A percentile compares a stretch with the other conserved stretches of the same genome.
Conservation (phyloP, 2,329 filamentous ascomycete species). For the Fusarium penzigii region DNA sequence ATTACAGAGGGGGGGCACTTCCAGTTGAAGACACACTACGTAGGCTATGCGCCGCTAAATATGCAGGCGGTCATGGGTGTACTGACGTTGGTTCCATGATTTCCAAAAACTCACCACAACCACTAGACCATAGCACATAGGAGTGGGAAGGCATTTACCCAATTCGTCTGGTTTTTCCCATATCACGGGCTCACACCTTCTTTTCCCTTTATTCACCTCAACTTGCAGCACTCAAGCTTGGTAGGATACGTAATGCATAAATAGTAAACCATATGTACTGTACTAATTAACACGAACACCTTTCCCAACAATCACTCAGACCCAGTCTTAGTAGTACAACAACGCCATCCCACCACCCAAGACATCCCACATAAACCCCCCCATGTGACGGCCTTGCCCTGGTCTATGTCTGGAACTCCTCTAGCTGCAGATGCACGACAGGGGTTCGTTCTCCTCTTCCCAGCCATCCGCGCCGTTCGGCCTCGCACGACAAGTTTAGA, state of each 20-base stretch:
- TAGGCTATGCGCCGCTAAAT: background rate
- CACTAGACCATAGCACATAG: background rate
- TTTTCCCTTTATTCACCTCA: background rate
- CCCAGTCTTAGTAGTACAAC: slow-evolving; percentile 15
- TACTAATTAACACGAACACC: background rate
- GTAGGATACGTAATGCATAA: background rate
- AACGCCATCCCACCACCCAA: slow-evolving; percentile 15
- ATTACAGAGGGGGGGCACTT: background rate
- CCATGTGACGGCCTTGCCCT: slow-evolving; percentile 27
- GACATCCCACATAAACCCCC: slow-evolving; percentile 8
- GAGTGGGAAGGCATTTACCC: too few species aligned
- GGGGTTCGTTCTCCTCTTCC: slow-evolving; percentile 17
- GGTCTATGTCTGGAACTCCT: slow-evolving; percentile 8
- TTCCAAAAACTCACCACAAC: background rate
- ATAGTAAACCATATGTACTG: background rate
- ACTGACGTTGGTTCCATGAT: background rate
- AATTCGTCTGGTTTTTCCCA: too few species aligned
- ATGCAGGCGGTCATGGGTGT: background rate
- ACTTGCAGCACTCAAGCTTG: background rate
- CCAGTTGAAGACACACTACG: background rate
- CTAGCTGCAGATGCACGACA: slow-evolving; percentile 28
- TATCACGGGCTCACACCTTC: background rate
- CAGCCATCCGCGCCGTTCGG: slow-evolving; percentile 26
- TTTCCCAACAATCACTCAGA: background rate
- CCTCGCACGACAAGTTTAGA: slow-evolving; percentile 4